Evolutionary conservation across 257 asterid species (phyloP), one percentile per base, ranked within the genome.

Genomic region (Solanum dulcamara): DNA sequence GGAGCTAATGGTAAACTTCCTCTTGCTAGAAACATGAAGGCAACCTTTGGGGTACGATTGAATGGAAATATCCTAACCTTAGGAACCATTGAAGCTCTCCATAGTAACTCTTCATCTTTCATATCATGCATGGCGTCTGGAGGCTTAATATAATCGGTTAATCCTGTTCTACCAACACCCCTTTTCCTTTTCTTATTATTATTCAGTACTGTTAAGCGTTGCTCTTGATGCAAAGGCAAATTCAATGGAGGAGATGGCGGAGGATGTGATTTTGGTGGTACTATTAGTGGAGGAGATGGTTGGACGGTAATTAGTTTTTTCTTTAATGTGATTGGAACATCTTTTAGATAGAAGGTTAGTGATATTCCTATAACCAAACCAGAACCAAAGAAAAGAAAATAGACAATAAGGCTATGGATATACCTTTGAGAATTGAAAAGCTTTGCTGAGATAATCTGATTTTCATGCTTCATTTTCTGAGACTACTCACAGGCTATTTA

Each of bases 71-170:
- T 87, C 0, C 1, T 4, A 0, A 89, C 68, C 82, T 81, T 88
- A 0, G 99, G 94, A 71, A 86, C 88, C 95, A 96, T 88, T 18
- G 99, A 94, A 62, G 99, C 98, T 79, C 96, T 87, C 99, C 99
- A 95, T 0, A 95, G 85, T 86, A 95, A 80, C 80, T 94, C 97
- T 24, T 89, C 89, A 1, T 95, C 99, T 2, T 72, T 92, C 99
- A 95, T 94, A 40, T 92, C 90, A 48, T 96, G 98, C 90, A 71
- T 85, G 24, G 72, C 50, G 3, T 66, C 68, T 5, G 90, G 90
- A 2, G 91, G 89, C 84, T 81, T 86, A 32, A 90, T 81, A 50
- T 68, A 91, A 1, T 90, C 93, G 10, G 10, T 83, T 44, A 92
- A 79, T 30, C 92, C 92, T 5, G 72, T 44, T 70, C 87, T 24